Evolutionary conservation across 2,329 filamentous ascomycete genomes (phyloP).

Genomic region (Grosmannia penicillata): DNA sequence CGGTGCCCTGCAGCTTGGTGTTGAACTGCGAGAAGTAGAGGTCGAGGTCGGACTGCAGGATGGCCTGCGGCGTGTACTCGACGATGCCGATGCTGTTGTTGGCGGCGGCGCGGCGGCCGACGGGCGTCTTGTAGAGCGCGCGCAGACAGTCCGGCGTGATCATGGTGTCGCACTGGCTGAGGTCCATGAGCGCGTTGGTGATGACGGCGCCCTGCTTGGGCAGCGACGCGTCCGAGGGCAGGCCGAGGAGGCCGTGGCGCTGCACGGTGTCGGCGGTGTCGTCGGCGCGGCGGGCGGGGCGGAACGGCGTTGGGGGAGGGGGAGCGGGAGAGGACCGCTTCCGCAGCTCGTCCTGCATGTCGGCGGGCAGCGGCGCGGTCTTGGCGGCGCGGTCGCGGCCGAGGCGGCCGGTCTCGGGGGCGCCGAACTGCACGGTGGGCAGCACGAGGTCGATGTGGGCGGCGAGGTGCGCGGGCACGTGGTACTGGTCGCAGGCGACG

Average conservation of each 20-base stretch:
- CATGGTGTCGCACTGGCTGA: constrained; percentile 31
- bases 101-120: constrained; percentile 16
- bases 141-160: constrained; percentile 43
- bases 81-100: constrained; percentile 39
- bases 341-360: constrained; percentile 13
- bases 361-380: constrained; percentile 12
- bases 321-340: too few species aligned
- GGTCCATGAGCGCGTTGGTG: constrained; percentile 16
- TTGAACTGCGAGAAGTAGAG: constrained; percentile 31
- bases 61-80: constrained; percentile 38
- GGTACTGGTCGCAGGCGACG: constrained; percentile 26
- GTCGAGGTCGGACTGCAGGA: constrained; percentile 33
- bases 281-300: neutral
- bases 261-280: neutral
- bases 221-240: constrained; percentile 12
- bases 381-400: constrained; percentile 11
- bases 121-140: constrained; percentile 29
- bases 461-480: constrained; percentile 20
- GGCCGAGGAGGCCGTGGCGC: constrained; percentile 15
- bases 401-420: neutral
- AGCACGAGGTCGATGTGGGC: constrained; percentile 26
- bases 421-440: constrained; percentile 24
- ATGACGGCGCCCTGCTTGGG: constrained; percentile 18
- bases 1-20: constrained; percentile 22
- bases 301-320: too few species aligned